Conservation (phyloP, 495 filamentous ascomycete genomes). For the Annulohypoxylon bovei region DNA sequence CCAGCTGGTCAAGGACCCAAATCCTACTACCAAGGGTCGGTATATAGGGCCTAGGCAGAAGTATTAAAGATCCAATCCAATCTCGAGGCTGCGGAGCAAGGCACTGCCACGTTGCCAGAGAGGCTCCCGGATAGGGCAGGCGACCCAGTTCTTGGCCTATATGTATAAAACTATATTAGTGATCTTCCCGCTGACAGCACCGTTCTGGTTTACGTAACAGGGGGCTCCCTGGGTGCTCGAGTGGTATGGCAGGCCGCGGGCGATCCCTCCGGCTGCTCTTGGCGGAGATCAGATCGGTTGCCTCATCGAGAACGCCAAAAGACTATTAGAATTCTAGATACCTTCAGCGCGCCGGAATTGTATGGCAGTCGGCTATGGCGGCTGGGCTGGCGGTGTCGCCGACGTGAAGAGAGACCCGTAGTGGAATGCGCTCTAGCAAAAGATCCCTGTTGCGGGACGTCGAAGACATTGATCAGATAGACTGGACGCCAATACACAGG, state of each 20-base stretch:
- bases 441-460: too few species aligned
- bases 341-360: not conserved
- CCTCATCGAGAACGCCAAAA: not conserved
- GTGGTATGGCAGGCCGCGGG: not conserved
- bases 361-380: not conserved
- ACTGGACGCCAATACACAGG: too few species aligned
- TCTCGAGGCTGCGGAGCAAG: not conserved
- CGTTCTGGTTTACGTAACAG: not conserved
- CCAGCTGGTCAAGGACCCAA: not conserved
- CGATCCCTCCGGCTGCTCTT: not conserved
- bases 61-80: constrained; percentile 1
- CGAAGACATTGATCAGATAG: too few species aligned
- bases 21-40: not conserved
- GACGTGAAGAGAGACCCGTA: not conserved
- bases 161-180: too few species aligned
- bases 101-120: constrained; percentile 5
- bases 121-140: not conserved
- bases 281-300: not conserved
- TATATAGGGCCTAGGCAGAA: not conserved
- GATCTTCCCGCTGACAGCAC: not conserved
- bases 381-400: too few species aligned
- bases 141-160: not conserved
- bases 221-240: not conserved
- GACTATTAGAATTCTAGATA: not conserved
- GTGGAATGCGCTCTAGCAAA: not conserved